Percentiles rank a stretch among this genome's conserved stretches.
These are phyloP conservation scores for Trichosporon asahii DNA, from an alignment of 1,284 basidiomycete genomes.

Conservation along the genomic window DNA sequence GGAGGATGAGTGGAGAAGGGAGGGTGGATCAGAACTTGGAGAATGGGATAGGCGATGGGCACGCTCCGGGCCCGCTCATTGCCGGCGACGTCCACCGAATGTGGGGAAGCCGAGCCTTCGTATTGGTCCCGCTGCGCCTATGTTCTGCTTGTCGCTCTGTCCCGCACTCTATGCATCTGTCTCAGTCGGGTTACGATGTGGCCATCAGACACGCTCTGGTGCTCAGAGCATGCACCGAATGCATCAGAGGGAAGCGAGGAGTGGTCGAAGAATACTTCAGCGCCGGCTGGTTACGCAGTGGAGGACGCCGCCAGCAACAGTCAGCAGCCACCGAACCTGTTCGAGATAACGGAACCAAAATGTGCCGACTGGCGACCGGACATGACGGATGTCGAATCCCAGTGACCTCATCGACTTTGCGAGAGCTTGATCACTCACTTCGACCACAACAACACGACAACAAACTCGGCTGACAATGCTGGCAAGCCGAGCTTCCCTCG, in stretches of 20 bases:
- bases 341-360: not conserved
- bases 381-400: not conserved
- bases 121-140: not conserved
- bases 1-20: not conserved
- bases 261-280: not conserved
- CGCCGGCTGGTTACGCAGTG: not conserved
- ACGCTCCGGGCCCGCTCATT: constrained; percentile 7
- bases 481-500: not conserved
- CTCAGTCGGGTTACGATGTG: not conserved
- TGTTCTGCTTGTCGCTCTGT: not conserved
- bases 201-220: not conserved
- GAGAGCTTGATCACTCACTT: not conserved
- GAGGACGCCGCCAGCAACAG: not conserved
- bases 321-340: not conserved
- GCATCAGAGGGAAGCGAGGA: not conserved
- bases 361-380: not conserved
- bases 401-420: not conserved
- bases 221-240: not conserved
- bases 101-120: not conserved
- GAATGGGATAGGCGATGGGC: not conserved
- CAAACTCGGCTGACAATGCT: not conserved
- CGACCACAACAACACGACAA: not conserved
- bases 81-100: constrained; percentile 6
- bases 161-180: not conserved
- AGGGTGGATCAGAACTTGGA: not conserved